Evolutionary conservation across 1,284 basidiomycete genomes (phyloP).

Genomic region (Porogramme epimiltina): DNA sequence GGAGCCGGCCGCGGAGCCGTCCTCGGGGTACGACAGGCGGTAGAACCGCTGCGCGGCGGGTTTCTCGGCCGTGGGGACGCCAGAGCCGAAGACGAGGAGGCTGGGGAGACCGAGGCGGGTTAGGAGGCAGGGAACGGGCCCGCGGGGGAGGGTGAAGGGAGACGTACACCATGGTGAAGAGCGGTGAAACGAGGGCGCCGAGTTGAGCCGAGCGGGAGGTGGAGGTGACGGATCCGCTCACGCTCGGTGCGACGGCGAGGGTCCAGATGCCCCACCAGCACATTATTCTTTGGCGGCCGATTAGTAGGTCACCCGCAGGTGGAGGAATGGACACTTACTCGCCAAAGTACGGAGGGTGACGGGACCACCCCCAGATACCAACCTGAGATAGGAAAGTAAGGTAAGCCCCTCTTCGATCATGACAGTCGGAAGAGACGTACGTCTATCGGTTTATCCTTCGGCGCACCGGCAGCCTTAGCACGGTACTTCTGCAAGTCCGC

Average conservation of each 20-base stretch:
- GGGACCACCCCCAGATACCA: constrained; percentile 62
- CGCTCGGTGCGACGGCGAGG: constrained; percentile 59
- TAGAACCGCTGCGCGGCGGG: constrained; percentile 69
- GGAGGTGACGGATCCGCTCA: constrained; percentile 43
- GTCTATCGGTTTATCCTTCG: constrained; percentile 52
- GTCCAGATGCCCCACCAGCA: constrained; percentile 79
- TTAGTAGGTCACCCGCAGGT: no score
- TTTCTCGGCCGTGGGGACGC: constrained; percentile 74
- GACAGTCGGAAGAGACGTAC: constrained; percentile 30
- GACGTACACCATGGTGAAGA: constrained; percentile 65
- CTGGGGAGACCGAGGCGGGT: constrained; percentile 31
- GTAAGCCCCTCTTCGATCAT: background rate
- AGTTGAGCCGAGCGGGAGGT: constrained; percentile 56
- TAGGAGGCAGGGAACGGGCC: background rate
- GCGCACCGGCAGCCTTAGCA: constrained; percentile 55
- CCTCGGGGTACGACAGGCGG: constrained; percentile 47
- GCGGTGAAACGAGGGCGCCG: constrained; percentile 60
- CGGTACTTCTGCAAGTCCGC: constrained; percentile 71
- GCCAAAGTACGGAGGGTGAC: constrained; percentile 78
- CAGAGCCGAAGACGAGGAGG: constrained; percentile 68
- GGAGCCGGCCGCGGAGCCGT: constrained; percentile 31
- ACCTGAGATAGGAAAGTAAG: constrained; percentile 30
- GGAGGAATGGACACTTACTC: constrained; percentile 50
- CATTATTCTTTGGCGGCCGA: no score
- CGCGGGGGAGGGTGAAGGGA: constrained; percentile 1